Evolutionary conservation across 768 basidiomycete species (phyloP).

Genomic region (Coprinopsis strossmayeri): DNA sequence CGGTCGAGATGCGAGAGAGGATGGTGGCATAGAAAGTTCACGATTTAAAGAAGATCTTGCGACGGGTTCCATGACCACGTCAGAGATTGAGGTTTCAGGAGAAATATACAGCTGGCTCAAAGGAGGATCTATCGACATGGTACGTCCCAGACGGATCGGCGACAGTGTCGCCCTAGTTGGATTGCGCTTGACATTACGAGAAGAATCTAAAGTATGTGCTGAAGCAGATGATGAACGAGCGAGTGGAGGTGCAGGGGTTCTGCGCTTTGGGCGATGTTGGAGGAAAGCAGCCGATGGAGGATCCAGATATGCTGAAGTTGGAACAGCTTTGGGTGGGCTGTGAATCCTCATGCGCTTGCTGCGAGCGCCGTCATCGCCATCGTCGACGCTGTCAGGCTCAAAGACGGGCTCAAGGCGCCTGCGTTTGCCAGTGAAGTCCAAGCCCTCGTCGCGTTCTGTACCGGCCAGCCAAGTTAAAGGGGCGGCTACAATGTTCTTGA

Average conservation of each 20-base stretch:
- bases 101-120: conserved; percentile 23
- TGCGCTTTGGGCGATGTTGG: conserved; percentile 18
- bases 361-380: conserved; percentile 27
- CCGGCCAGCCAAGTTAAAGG: conserved; percentile 53
- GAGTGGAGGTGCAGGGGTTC: conserved; percentile 19
- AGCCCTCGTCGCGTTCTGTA: conserved; percentile 40
- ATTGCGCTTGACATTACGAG: conserved; percentile 19
- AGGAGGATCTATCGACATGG: conserved; percentile 72
- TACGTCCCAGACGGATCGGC: conserved; percentile 44
- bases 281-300: conserved; percentile 43
- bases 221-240: conserved; percentile 21
- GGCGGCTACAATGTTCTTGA: conserved; percentile 62
- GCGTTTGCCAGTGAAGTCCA: conserved; percentile 49
- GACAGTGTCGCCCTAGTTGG: conserved; percentile 34
- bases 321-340: conserved; percentile 37
- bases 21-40: conserved; percentile 23
- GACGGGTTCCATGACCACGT: conserved; percentile 28
- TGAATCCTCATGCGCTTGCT: conserved; percentile 48
- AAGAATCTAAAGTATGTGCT: conserved; percentile 20
- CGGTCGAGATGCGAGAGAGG: conserved; percentile 34
- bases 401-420: conserved; percentile 32
- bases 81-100: conserved; percentile 33
- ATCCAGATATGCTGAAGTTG: conserved; percentile 40
- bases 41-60: conserved; percentile 10
- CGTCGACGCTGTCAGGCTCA: conserved; percentile 23